Evolutionary conservation across 805 yeast species (phyloP).

Genomic region (Starmerella floris): DNA sequence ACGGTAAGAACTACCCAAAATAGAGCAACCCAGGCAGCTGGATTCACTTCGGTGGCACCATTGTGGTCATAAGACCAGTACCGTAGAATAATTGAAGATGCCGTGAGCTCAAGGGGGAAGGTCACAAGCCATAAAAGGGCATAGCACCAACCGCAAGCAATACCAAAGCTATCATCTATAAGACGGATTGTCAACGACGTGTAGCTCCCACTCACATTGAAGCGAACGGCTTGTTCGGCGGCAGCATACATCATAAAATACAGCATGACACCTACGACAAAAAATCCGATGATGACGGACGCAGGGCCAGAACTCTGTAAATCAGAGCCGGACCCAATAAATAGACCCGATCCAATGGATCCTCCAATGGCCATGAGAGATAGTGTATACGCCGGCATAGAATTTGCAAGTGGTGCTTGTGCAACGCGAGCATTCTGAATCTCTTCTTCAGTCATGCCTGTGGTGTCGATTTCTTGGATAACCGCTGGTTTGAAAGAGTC

Average conservation of each 20-base stretch:
- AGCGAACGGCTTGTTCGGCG: conserved; percentile 55
- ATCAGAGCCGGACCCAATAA: conserved; percentile 38
- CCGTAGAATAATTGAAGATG: conserved; percentile 41
- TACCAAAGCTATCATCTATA: conserved; percentile 50
- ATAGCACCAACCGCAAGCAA: conserved; percentile 57
- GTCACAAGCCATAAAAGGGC: conserved; percentile 46
- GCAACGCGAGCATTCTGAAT: conserved; percentile 13
- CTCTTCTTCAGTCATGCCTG: conserved; percentile 20
- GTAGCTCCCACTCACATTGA: conserved; percentile 47
- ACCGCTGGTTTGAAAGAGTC: conserved; percentile 20
- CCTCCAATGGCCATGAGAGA: conserved; percentile 61
- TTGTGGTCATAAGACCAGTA: conserved; percentile 42
- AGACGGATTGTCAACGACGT: conserved; percentile 44
- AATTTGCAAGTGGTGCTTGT: conserved; percentile 26
- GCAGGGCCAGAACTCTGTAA: conserved; percentile 38
- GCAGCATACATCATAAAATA: conserved; percentile 46
- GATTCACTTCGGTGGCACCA: conserved; percentile 43
- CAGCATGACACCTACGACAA: conserved; percentile 41
- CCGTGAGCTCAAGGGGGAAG: conserved; percentile 49
- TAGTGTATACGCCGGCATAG: conserved; percentile 26
- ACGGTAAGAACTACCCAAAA: conserved; percentile 37
- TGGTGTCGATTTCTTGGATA: conserved; percentile 14
- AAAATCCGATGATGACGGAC: conserved; percentile 37
- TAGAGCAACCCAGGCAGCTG: conserved; percentile 42
- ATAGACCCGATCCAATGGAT: conserved; percentile 62